Base-by-base conservation (phyloP, 2,329 filamentous ascomycete species). In the Aspergillus sp. region DNA sequence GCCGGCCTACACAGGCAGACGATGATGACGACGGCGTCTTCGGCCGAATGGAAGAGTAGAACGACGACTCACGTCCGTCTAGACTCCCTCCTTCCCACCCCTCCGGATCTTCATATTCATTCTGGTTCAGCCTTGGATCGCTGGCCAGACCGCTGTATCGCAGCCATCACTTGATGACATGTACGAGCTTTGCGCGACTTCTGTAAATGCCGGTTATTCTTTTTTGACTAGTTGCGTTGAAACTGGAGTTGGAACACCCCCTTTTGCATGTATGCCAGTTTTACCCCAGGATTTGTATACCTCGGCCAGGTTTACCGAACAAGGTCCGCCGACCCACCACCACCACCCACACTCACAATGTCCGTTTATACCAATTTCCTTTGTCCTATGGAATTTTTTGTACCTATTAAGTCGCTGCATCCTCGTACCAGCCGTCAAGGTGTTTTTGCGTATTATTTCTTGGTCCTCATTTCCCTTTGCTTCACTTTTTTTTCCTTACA, bases 21-120 rank as follows among this genome's bases (percentile, higher is more conserved):
- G 93, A 96, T 69, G 92, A 96, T 64, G 94, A 98, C 67, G 93
- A 97, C 66, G 93, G 93, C 72, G 90, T 98, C 70, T 99, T 99
- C 81, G 93, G 93, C 59, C 87, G 87, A 68, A 98, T 98, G 94
- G 95, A 99, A 78, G 92, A 96, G 77, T 95, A 83, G 76, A 15
- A 15, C 11, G 32, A 79, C 38, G 30, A 25, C 17, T 15, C 11
- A 36, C 5, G 13, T 5, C 38, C 21, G 17, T 39, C 30, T 42
- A 30, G 25, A 17, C 25, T 25, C 25, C n/a, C 23, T 42, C 27
- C 55, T n/a, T 50, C 50, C 27, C 42, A 17, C 53, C 39, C 32
- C 32, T 50, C n/a, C 49, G 54, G 39, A 25, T n/a, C 19, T 47
- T 19, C 55, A 15, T 39, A 19, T 39, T 48, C 25, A 23, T 50